Evolutionary conservation across 805 yeast species (phyloP), one percentile per base, ranked within the genome.

Genomic region (Clavispora fructus): DNA sequence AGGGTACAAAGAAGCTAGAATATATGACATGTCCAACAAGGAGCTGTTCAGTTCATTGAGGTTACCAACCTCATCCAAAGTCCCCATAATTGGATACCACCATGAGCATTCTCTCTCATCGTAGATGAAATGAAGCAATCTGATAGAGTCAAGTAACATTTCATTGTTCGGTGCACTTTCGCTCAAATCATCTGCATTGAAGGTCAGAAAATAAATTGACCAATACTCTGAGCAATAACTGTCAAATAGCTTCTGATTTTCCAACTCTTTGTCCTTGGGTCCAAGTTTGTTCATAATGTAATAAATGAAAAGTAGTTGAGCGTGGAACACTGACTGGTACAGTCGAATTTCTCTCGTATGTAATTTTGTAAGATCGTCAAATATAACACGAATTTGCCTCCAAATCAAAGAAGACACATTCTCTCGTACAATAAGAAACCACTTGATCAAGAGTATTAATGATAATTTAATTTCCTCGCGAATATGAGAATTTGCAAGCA

Each of bases 381-480:
- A 43, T 3, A 51, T 45, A 7, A 40, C 25, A 2, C 40, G 39
- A 13, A 65, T 17, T 1, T 53, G 40, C 13, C 44, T 46, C 56
- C 60, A 49, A n/a, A 54, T 40, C n/a, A 38, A 50, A 4, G 49
- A 56, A 4, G 52, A 19, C 1, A 68, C 64, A 6, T 51, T 42
- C 33, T 62, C 61, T 39, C 69, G 73, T 3, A 61, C 23, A 13
- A 66, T 62, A 19, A 71, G 52, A 29, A 50, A 41, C 75, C 75
- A 71, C 35, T 57, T 52, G 6, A 67, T 50, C 8, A 70, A 35
- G 0, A 50, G 52, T 27, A 51, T 51, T 2, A 67, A 35, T 2
- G 64, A 57, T 1, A 47, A 42, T 19, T 56, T 55, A 4, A 61
- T 31, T n/a, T 59, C 62, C 1, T 44, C 33, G 3, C 30, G 40